These are phyloP conservation scores for Penicillium psychrosexuale DNA, from an alignment of 2,329 filamentous ascomycete species.

Conservation along the genomic window DNA sequence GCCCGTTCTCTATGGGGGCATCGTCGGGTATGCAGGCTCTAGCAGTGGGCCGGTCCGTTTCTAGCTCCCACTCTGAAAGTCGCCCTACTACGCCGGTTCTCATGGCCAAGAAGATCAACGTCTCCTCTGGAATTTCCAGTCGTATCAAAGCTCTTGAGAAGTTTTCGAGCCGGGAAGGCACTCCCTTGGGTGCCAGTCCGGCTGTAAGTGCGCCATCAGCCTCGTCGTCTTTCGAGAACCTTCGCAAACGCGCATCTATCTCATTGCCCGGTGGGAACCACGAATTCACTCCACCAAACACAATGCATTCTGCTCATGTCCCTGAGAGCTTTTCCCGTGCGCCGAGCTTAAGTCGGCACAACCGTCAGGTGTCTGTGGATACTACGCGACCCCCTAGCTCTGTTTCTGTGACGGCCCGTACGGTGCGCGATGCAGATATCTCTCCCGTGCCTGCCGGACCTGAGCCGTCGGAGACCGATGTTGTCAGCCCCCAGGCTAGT, in stretches of 20 bases:
- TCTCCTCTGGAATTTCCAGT: conserved; percentile 88
- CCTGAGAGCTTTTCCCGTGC: conserved; percentile 31
- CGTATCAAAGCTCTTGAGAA: conserved; percentile 92
- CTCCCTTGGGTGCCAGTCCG: conserved; percentile 28
- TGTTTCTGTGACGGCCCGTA: conserved; percentile 83
- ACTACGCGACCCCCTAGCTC: conserved; percentile 55
- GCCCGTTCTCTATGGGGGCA: conserved; percentile 32
- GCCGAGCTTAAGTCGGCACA: conserved; percentile 31
- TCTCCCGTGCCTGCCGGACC: conserved; percentile 33
- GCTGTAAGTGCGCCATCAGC: conserved; percentile 53
- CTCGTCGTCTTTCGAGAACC: conserved; percentile 57
- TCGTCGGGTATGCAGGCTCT: conserved; percentile 31
- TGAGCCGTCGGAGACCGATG: conserved; percentile 30
- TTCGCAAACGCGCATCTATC: conserved; percentile 43
- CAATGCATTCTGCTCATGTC: conserved; percentile 25
- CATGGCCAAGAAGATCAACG: conserved; percentile 69
- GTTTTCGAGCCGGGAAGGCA: conserved; percentile 54
- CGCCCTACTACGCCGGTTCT: conserved; percentile 45
- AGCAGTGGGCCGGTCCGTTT: conserved; percentile 38
- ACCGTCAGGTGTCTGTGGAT: conserved; percentile 24
- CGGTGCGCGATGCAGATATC: conserved; percentile 62
- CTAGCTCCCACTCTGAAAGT: conserved; percentile 34
- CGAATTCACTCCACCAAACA: conserved; percentile 24
- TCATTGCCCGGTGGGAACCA: conserved; percentile 28
- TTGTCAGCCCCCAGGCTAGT: conserved; percentile 52